Base-by-base conservation (phyloP, 352 stramenopile species). In the Globisporangium cederbergense region DNA sequence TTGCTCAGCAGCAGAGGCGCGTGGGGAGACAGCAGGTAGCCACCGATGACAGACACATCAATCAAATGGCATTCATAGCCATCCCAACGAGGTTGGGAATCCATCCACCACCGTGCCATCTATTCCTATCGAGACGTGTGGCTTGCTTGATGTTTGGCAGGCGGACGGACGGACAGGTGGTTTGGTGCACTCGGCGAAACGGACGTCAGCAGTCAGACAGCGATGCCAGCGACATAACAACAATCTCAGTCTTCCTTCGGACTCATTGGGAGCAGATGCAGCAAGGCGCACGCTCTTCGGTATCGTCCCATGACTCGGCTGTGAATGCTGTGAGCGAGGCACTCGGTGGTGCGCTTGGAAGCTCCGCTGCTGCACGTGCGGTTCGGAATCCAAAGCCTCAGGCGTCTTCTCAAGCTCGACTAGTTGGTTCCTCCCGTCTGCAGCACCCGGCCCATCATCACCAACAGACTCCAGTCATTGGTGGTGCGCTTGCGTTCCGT, bases 241-340 rank as follows among this genome's bases (percentile, higher is more conserved):
- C 25, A 28, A 28, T 28, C 25, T 28, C 25, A 28, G 25, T 28
- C 42, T 47, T n/a, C 42, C 40, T 45, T 45, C 14, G 28, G 42
- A 10, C 18, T 14, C 16, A 11, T 20, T 18, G 14, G 14, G 42
- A 40, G 25, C 36, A 20, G 22, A 66, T 66, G 50, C 60, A 66
- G 20, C 22, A 28, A 8, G 57, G 36, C 9, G 20, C 34, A 13
- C 40, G 32, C 20, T 57, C 52, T 11, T 47, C 42, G 14, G 42
- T 10, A 16, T 50, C 22, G 14, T 50, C 22, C 11, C 13, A 60
- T 25, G 60, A 34, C 16, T 71, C 68, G 46, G 71, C 69, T 50
- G 76, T 68, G 14, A 67, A 56, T 51, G 78, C 79, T 14, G 75
- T 86, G 2, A 73, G 69, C 22, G 76, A 88, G 20, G 75, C 74